phyloP scores from a whole-genome alignment of 345 rosid species.

The Eucalyptus camaldulensis region DNA sequence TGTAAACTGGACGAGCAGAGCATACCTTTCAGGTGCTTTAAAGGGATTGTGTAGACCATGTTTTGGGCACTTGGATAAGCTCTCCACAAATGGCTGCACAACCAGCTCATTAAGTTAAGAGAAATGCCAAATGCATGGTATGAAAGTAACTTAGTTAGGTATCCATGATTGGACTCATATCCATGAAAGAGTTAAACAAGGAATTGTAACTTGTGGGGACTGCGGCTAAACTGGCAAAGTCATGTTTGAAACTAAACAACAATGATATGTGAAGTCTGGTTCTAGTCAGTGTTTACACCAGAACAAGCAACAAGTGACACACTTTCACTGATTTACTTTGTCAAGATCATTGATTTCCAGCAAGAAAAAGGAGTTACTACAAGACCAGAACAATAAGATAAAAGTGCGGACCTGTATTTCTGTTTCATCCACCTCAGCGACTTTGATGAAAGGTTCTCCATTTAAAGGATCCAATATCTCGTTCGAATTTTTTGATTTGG shows the following conservation, averaged over 20 bases:
- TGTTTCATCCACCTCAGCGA: slow-evolving; percentile 70
- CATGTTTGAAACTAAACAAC: neutral
- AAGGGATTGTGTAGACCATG: slow-evolving; percentile 98
- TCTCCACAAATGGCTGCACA: slow-evolving; percentile 86
- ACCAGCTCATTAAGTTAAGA: slow-evolving; percentile 2
- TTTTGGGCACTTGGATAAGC: slow-evolving; percentile 89
- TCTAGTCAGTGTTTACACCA: neutral
- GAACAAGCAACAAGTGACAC: neutral
- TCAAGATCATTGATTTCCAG: neutral
- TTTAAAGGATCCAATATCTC: slow-evolving; percentile 80
- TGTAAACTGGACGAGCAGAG: neutral
- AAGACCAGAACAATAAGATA: neutral
- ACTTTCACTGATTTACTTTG: neutral
- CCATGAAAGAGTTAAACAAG: neutral
- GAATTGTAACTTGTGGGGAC: neutral
- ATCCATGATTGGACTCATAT: neutral
- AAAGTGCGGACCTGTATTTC: slow-evolving; percentile 48
- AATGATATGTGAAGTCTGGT: neutral
- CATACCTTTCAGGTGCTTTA: slow-evolving; percentile 86
- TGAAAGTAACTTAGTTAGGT: neutral
- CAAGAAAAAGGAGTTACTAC: neutral
- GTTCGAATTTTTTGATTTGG: slow-evolving; percentile 46
- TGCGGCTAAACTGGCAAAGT: neutral
- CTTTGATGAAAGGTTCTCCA: slow-evolving; percentile 85
- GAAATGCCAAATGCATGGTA: neutral